Conservation (phyloP, 176 grass and related monocot species). For the Ensete glaucum region DNA sequence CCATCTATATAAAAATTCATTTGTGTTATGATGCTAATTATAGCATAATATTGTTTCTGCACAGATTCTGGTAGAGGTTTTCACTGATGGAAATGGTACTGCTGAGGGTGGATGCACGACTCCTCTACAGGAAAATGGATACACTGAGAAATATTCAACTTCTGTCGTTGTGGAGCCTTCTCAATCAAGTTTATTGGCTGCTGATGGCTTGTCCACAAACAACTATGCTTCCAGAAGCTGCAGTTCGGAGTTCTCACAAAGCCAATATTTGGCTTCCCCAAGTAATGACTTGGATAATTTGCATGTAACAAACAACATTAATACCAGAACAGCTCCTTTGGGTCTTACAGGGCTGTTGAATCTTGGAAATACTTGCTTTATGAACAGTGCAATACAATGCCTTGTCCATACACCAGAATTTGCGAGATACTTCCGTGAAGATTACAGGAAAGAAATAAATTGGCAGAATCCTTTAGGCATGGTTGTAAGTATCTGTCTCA, state of each 20-base stretch:
- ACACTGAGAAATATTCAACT: constrained; percentile 47
- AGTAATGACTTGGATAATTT: constrained; percentile 52
- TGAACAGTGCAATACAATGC: constrained; percentile 98
- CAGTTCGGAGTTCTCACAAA: constrained; percentile 44
- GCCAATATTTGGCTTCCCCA: constrained; percentile 39
- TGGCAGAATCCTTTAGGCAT: constrained; percentile 92
- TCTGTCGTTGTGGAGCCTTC: constrained; percentile 52
- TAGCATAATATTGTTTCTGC: constrained; percentile 26
- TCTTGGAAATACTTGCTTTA: constrained; percentile 98
- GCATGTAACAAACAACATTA: constrained; percentile 43
- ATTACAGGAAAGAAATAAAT: constrained; percentile 96
- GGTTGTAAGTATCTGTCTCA: constrained; percentile 59
- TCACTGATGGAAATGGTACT: constrained; percentile 47
- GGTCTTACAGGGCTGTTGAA: constrained; percentile 89
- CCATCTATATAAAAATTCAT: not conserved
- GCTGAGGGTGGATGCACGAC: constrained; percentile 55
- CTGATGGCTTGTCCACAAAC: constrained; percentile 54
- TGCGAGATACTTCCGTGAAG: constrained; percentile 92
- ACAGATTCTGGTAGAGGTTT: constrained; percentile 86
- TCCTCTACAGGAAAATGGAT: constrained; percentile 64
- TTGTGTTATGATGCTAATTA: constrained; percentile 20
- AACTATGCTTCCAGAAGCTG: constrained; percentile 62
- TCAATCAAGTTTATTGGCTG: constrained; percentile 41
- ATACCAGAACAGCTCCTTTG: constrained; percentile 42
- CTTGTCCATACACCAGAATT: constrained; percentile 97